These are phyloP conservation scores for Penicillium pancosmium DNA, from an alignment of 495 filamentous ascomycete genomes.

Conservation along the genomic window DNA sequence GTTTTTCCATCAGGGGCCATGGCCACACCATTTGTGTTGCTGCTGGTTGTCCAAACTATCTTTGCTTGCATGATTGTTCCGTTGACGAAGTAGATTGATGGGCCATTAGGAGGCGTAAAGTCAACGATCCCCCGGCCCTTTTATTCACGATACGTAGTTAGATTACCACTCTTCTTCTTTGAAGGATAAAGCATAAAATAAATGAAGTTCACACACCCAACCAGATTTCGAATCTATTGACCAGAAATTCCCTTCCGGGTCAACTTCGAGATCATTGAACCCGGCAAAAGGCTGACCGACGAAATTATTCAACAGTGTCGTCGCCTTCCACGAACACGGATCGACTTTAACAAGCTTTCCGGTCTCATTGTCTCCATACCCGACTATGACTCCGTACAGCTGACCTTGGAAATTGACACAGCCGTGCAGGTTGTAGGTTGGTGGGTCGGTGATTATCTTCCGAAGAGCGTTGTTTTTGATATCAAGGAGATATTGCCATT, in stretches of 20 bases:
- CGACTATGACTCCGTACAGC: slow-evolving; percentile 17
- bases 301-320: slow-evolving; percentile 18
- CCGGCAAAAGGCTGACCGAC: slow-evolving; percentile 17
- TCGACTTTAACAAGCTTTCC: slow-evolving; percentile 13
- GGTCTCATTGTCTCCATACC: slow-evolving; percentile 8
- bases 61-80: slow-evolving; percentile 54
- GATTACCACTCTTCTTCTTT: too few species aligned
- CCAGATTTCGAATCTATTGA: slow-evolving; percentile 18
- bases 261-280: slow-evolving; percentile 20
- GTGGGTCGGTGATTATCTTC: slow-evolving; percentile 14
- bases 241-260: slow-evolving; percentile 17
- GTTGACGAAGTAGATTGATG: slow-evolving; percentile 36
- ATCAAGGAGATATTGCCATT: slow-evolving; percentile 21
- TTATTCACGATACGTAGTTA: neutral
- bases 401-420: slow-evolving; percentile 16
- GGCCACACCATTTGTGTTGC: slow-evolving; percentile 74
- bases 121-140: slow-evolving; percentile 17
- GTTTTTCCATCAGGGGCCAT: slow-evolving; percentile 82
- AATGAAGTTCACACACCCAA: neutral
- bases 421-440: slow-evolving; percentile 16
- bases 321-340: slow-evolving; percentile 4
- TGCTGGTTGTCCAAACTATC: slow-evolving; percentile 73
- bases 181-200: too few species aligned
- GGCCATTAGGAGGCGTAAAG: slow-evolving; percentile 27
- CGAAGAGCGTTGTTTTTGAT: slow-evolving; percentile 11